Conservation (phyloP, 495 filamentous ascomycete species). For the Penicillium cosmopolitanum region DNA sequence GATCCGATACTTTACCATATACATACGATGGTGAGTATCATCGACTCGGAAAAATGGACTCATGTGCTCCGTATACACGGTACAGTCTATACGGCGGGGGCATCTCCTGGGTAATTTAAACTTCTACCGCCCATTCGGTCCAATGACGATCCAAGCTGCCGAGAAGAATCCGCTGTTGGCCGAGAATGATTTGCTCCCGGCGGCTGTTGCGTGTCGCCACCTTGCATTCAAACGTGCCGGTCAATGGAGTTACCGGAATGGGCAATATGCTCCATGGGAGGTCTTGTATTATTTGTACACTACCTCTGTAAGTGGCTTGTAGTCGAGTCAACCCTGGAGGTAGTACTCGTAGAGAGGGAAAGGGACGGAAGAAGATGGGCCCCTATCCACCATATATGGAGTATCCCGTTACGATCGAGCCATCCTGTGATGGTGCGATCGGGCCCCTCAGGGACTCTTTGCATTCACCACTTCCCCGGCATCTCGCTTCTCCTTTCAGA, state of each 20-base stretch:
- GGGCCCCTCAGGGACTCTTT: neutral
- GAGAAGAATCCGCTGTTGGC: slow-evolving; percentile 25
- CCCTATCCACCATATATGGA: slow-evolving; percentile 1
- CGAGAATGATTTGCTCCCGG: slow-evolving; percentile 33
- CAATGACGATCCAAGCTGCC: slow-evolving; percentile 31
- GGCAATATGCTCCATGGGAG: slow-evolving; percentile 4
- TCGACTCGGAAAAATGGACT: slow-evolving; percentile 1
- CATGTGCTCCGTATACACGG: slow-evolving; percentile 1
- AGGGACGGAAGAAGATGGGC: neutral
- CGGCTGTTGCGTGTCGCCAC: slow-evolving; percentile 32
- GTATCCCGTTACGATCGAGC: neutral
- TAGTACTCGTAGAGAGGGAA: too few relatives aligned
- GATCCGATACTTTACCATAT: neutral
- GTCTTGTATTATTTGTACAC: neutral
- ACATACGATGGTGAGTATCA: neutral
- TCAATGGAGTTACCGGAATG: neutral
- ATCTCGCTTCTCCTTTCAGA: slow-evolving; percentile 1
- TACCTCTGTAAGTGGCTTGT: neutral
- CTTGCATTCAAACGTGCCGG: slow-evolving; percentile 30
- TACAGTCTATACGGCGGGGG: neutral
- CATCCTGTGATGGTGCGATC: slow-evolving; percentile 4
- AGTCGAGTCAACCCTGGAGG: too few relatives aligned
- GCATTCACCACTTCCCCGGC: neutral
- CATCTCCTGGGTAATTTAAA: slow-evolving; percentile 28
- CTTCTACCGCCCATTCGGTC: slow-evolving; percentile 32